phyloP scores from a whole-genome alignment of 2,329 filamentous ascomycete genomes.

The Cadophora malorum region DNA sequence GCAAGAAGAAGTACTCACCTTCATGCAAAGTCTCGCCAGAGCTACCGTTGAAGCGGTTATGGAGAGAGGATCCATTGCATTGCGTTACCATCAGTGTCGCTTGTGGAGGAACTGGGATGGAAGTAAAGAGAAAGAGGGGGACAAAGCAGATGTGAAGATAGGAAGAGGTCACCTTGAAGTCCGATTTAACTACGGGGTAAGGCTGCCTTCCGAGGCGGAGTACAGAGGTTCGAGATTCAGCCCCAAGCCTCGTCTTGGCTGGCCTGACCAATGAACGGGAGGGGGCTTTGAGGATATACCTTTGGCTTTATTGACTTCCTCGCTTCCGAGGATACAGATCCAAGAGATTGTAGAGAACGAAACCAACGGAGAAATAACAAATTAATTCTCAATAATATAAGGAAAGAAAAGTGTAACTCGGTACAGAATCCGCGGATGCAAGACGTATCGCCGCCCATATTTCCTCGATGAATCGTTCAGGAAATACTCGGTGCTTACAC shows the following conservation, averaged over 20 bases:
- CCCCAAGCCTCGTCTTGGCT: constrained; percentile 13
- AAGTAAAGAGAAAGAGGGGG: neutral
- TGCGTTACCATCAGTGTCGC: neutral
- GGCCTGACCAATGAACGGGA: neutral
- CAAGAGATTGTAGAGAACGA: no score
- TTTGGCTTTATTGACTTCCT: neutral
- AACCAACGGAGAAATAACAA: no score
- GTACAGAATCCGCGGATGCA: no score
- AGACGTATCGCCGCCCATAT: no score
- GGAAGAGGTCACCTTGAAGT: neutral
- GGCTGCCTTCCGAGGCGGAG: constrained; percentile 4
- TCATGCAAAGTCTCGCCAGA: neutral
- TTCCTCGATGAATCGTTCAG: no score
- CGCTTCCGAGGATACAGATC: no score
- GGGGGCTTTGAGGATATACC: neutral
- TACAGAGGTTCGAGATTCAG: neutral
- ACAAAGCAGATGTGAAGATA: neutral
- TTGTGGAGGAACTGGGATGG: neutral
- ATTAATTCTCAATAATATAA: no score
- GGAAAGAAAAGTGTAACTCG: no score
- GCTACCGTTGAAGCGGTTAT: neutral
- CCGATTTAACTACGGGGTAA: neutral
- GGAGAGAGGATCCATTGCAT: neutral
- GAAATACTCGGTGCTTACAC: no score
- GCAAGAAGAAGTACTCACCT: neutral